Evolutionary conservation across 495 filamentous ascomycete genomes (phyloP), one percentile per base, ranked within the genome.

Genomic region (Penicillium subrubescens): DNA sequence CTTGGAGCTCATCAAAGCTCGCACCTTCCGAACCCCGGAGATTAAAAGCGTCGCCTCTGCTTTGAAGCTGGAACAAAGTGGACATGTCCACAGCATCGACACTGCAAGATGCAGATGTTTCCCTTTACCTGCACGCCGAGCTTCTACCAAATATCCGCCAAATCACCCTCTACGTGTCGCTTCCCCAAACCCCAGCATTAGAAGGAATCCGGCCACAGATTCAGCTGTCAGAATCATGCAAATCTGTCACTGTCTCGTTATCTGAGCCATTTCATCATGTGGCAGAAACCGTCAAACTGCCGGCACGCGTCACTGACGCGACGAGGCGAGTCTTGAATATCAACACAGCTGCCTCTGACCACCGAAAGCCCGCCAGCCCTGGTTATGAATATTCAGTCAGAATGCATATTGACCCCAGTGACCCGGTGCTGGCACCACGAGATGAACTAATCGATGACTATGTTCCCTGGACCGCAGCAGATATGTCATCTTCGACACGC

Each of bases 141-240:
- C 85, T 95, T 0, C 83, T 97, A 5, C 82, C 88, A 62, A 92
- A 97, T 71, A 96, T 99, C 67, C 88, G 89, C 14, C 91, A 94
- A 74, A 83, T 96, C 50, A 91, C 90, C 5, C 78, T 96, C 21
- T 89, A 88, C 62, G 87, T 88, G 5, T 87, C 88, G 0, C 80
- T 95, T 3, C 81, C 83, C 15, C 83, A 84, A 3, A 75, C 80
- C 2, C 70, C 74, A 48, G 75, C 76, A 37, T 52, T 74, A 3
- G 71, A 79, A 23, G 79, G 62, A 10, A 53, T 71, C 10, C 61
- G 44, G 37, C 75, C 76, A 34, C 46, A 67, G 3, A 71, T 81
- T 34, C 68, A 72, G 33, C 70, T 82, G 0, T 81, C 78, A 27
- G 74, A 77, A 12, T 81, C 80, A 23, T 69, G 79, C 57, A 78